phyloP scores from a whole-genome alignment of 2,329 filamentous ascomycete genomes.

The Trichophyton benhamiae region DNA sequence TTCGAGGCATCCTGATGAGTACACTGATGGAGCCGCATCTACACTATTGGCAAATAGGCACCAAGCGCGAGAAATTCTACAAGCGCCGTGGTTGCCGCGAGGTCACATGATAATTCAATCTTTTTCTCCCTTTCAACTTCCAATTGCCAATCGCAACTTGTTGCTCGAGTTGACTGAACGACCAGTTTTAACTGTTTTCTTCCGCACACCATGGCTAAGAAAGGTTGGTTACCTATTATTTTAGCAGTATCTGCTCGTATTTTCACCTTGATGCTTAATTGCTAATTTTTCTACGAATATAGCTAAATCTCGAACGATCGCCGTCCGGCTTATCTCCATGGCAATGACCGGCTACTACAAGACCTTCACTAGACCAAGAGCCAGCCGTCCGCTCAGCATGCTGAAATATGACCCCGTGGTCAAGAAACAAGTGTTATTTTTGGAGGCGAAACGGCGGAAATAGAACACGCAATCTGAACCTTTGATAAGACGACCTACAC shows the following conservation, averaged over 20 bases:
- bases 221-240: not conserved
- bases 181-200: not conserved
- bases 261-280: not conserved
- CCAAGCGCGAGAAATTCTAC: no score
- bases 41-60: no score
- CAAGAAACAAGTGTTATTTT: conserved; percentile 86
- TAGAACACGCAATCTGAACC: conserved; percentile 15
- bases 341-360: conserved; percentile 98
- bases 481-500: not conserved
- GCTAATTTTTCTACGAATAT: not conserved
- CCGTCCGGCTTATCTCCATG: conserved; percentile 94
- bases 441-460: conserved; percentile 69
- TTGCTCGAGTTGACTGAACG: not conserved
- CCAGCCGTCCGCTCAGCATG: conserved; percentile 80
- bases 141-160: not conserved
- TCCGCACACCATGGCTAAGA: not conserved
- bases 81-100: no score
- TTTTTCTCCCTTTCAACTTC: not conserved
- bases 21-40: no score
- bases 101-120: not conserved
- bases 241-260: not conserved
- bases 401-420: conserved; percentile 98
- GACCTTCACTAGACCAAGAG: conserved; percentile 71
- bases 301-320: conserved; percentile 67
- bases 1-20: no score